Evolutionary conservation across 352 stramenopile species (phyloP), one percentile per base, ranked within the genome.

Genomic region (Phytophthora foliorum): DNA sequence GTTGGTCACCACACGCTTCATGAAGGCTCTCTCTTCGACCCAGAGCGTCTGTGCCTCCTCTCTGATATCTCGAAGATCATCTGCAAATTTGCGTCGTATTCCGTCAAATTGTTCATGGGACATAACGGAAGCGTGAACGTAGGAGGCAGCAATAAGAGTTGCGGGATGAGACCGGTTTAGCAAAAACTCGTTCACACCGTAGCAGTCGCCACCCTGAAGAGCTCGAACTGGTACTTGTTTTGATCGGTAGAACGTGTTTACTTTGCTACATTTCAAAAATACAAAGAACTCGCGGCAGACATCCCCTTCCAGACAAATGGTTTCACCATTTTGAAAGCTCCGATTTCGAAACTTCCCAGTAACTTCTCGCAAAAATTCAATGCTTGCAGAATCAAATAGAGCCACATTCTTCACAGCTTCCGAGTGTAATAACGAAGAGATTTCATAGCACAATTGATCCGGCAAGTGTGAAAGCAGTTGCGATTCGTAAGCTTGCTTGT

Each of bases 251-350:
- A 84, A 90, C 6, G 89, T 27, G 44, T 92, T 86, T 13, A 77
- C 71, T 31, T 71, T 72, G 10, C 57, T 65, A 6, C 82, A 82
- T 19, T 58, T 68, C 24, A 89, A 66, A n/a, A 92, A 67, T 6
- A 92, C 79, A 14, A 89, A 78, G 36, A 90, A 81, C 36, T 92
- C 80, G 5, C 83, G 72, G 42, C 84, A 89, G 22, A 92, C 71
- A 22, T 76, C 74, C 27, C 72, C 82, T 46, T 90, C 76, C 6
- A 80, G 72, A 4, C 75, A 82, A 24, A 92, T 71, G 0, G 50
- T 67, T 44, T 91, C 84, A 7, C 84, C 84, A 17, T 80, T 77
- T 29, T 92, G 84, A 46, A 86, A 91, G 5, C 75, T 72, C 32
- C 67, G 69, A 8, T 81, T 61, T 2, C 84, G 82, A 41, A 91